Conservation (phyloP, 2,329 filamentous ascomycete species). For the Talaromyces piceae region DNA sequence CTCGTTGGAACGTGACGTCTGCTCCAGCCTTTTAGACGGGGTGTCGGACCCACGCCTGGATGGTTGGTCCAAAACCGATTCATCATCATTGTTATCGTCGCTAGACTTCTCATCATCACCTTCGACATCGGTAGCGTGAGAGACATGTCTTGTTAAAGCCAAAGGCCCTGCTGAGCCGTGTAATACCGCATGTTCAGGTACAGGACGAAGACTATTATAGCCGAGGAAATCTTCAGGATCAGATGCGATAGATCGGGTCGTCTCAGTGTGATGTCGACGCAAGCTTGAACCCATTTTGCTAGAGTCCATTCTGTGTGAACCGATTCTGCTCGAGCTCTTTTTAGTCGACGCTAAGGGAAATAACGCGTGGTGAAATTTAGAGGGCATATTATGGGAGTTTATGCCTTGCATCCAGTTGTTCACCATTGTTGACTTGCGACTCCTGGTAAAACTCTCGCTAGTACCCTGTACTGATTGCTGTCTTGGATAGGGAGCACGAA, state of each 20-base stretch:
- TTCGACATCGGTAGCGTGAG: slow-evolving; percentile 69
- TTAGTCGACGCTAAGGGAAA: too few species aligned
- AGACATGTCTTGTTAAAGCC: slow-evolving; percentile 36
- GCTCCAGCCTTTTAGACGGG: slow-evolving; percentile 14
- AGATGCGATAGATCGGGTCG: slow-evolving; percentile 46
- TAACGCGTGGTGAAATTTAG: slow-evolving; percentile 52
- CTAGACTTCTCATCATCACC: slow-evolving; percentile 86
- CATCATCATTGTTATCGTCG: slow-evolving; percentile 62
- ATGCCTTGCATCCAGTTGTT: slow-evolving; percentile 80
- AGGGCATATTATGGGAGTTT: slow-evolving; percentile 52
- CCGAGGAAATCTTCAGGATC: slow-evolving; percentile 47
- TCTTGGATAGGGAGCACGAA: slow-evolving; percentile 61
- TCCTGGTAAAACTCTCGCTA: slow-evolving; percentile 51
- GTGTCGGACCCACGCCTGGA: slow-evolving; percentile 13
- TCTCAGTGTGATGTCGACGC: slow-evolving; percentile 44
- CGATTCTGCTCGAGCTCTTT: too few species aligned
- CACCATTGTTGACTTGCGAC: slow-evolving; percentile 72
- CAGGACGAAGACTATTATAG: slow-evolving; percentile 25
- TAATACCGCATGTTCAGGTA: slow-evolving; percentile 28
- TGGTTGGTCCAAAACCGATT: slow-evolving; percentile 19
- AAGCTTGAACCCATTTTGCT: slow-evolving; percentile 29
- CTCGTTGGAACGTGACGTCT: slow-evolving; percentile 11
- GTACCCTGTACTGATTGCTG: slow-evolving; percentile 56
- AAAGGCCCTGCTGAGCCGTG: slow-evolving; percentile 22
- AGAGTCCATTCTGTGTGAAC: too few species aligned